Evolutionary conservation across 179 eudicot species (phyloP).

Genomic region (Monotropa hypopitys): DNA sequence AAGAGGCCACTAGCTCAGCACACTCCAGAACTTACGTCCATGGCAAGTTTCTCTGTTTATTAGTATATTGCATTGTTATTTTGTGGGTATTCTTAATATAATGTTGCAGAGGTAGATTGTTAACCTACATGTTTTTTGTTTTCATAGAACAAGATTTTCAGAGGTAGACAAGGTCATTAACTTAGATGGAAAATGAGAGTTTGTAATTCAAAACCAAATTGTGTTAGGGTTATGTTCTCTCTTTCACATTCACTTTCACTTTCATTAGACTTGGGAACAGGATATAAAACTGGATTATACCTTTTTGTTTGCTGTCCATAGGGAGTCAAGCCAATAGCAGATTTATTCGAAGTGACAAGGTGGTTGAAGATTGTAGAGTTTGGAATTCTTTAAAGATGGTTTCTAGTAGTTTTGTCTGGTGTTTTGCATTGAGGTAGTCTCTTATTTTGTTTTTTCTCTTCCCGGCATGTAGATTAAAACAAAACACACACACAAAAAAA

Average conservation of each 20-base stretch:
- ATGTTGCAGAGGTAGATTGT: background rate
- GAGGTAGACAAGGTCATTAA: background rate
- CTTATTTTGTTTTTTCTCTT: background rate
- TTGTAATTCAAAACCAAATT: background rate
- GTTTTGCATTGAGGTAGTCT: slow-evolving; percentile 3
- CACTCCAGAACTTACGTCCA: slow-evolving; percentile 89
- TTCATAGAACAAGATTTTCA: background rate
- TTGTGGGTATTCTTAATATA: background rate
- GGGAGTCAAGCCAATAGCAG: background rate
- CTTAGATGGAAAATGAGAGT: background rate
- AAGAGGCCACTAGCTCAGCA: slow-evolving; percentile 99
- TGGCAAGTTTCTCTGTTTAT: slow-evolving; percentile 43
- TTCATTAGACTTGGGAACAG: background rate
- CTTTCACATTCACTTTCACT: background rate
- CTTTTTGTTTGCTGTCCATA: background rate
- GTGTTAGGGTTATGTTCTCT: background rate
- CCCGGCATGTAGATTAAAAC: background rate
- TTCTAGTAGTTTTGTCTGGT: background rate
- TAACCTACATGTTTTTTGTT: background rate
- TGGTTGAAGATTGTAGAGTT: background rate
- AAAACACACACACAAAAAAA: too few relatives aligned
- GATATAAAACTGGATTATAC: background rate
- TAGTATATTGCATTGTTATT: background rate
- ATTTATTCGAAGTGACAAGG: background rate
- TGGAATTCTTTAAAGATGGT: background rate